Evolutionary conservation across 106 monocot species (phyloP).

Genomic region (Phalaenopsis equestris): DNA sequence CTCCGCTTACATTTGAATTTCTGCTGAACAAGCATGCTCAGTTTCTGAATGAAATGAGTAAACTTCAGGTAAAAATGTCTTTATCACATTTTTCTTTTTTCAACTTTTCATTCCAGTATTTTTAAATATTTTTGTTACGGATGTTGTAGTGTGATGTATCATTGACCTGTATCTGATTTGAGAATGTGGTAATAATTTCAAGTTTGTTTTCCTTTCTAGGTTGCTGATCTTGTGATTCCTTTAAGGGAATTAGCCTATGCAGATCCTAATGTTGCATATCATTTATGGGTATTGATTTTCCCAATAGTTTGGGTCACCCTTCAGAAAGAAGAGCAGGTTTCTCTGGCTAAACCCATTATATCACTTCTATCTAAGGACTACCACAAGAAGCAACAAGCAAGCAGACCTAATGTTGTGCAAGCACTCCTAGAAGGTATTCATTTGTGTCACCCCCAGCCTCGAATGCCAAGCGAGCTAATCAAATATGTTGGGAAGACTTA

Average conservation of each 20-base stretch:
- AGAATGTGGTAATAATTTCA: neutral
- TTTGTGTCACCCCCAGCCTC: constrained; percentile 95
- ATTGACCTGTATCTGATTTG: neutral
- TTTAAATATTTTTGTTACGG: neutral
- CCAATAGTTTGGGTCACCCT: constrained; percentile 99
- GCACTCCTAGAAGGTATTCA: constrained; percentile 98
- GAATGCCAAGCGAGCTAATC: constrained; percentile 98
- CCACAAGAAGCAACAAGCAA: constrained; percentile 88
- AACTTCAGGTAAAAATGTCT: constrained; percentile 53
- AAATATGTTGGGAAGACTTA: constrained; percentile 98
- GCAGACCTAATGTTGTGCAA: constrained; percentile 94
- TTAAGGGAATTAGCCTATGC: constrained; percentile 82
- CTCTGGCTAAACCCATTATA: constrained; percentile 90
- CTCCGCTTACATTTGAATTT: constrained; percentile 65
- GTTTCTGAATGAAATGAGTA: constrained; percentile 85
- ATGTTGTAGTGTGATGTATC: constrained; percentile 2
- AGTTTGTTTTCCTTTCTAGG: constrained; percentile 30
- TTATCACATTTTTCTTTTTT: neutral
- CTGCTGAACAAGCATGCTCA: constrained; percentile 57
- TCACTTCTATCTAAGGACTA: constrained; percentile 89
- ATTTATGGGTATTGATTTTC: constrained; percentile 96
- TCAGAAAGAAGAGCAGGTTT: constrained; percentile 86
- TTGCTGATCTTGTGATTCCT: constrained; percentile 75
- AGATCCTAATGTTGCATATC: constrained; percentile 94
- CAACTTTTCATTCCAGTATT: neutral